A percentile compares a stretch with the other conserved stretches of the same genome.
Conservation (phyloP, 139 green algal genomes). For the Tetradesmus obliquus region DNA sequence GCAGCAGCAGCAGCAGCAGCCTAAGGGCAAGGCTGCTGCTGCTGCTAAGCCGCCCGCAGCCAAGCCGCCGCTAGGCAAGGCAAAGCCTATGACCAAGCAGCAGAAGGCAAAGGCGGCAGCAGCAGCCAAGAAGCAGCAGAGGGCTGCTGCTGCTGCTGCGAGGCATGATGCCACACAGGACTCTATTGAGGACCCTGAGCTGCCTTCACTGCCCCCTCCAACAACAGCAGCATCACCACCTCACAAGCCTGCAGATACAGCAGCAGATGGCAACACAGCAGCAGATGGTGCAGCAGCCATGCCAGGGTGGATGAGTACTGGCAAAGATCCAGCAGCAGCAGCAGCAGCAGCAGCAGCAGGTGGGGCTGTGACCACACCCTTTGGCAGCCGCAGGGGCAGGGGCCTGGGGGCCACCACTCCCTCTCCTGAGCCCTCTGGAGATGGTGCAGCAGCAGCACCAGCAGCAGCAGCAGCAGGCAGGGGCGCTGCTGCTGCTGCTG, state of each 20-base stretch:
- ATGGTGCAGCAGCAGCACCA: neutral
- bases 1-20: neutral
- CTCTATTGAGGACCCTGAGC: neutral
- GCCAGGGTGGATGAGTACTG: neutral
- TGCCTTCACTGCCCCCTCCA: neutral
- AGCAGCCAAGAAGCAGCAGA: neutral
- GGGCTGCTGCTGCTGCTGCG: neutral
- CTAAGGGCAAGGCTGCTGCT: neutral
- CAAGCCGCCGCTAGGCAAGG: neutral
- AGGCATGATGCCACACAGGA: slow-evolving; percentile 4
- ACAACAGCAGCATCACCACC: neutral
- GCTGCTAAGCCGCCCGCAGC: neutral
- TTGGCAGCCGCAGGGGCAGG: neutral
- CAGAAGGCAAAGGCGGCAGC: neutral
- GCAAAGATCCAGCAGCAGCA: neutral
- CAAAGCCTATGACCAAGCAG: neutral
- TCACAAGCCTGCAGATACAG: neutral
- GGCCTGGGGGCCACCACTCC: neutral
- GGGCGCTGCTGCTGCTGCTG: neutral
- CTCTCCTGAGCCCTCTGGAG: neutral
- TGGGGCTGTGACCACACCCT: neutral
- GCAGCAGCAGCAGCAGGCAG: neutral
- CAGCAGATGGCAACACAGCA: neutral
- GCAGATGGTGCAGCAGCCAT: neutral
- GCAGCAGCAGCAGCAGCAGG: neutral